These are phyloP conservation scores for Carpinus fangiana DNA, from an alignment of 306 rosid genomes.

Conservation along the genomic window DNA sequence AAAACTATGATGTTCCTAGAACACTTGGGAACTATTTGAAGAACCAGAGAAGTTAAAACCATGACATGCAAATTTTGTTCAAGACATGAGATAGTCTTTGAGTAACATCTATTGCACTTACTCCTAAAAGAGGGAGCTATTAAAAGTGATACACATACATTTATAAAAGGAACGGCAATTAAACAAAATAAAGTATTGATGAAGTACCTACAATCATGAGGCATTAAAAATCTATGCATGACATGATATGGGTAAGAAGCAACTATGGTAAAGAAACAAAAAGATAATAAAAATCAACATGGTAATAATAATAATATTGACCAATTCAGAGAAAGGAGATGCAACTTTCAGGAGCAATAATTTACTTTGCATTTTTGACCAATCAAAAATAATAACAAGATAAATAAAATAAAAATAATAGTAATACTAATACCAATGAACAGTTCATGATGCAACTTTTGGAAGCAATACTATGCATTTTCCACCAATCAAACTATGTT, in stretches of 20 bases:
- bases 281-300: background rate
- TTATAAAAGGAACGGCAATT: background rate
- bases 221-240: background rate
- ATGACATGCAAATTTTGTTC: background rate
- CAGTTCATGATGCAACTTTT: too few species aligned
- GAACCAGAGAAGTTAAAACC: background rate
- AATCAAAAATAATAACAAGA: background rate
- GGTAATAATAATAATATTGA: background rate
- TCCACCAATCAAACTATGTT: background rate
- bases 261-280: background rate
- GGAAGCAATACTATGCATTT: too few species aligned
- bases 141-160: background rate
- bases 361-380: background rate
- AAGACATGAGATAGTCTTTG: background rate
- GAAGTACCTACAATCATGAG: background rate
- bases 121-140: slow-evolving; percentile 2
- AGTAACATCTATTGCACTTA: background rate
- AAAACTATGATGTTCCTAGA: background rate
- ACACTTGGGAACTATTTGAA: background rate
- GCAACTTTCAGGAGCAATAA: background rate
- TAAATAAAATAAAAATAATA: too few species aligned
- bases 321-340: background rate
- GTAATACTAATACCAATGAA: too few species aligned
- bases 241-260: background rate
- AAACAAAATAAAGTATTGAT: background rate